These are phyloP conservation scores for Fraxinus baroniana DNA, from an alignment of 305 asterid species.

Conservation along the genomic window DNA sequence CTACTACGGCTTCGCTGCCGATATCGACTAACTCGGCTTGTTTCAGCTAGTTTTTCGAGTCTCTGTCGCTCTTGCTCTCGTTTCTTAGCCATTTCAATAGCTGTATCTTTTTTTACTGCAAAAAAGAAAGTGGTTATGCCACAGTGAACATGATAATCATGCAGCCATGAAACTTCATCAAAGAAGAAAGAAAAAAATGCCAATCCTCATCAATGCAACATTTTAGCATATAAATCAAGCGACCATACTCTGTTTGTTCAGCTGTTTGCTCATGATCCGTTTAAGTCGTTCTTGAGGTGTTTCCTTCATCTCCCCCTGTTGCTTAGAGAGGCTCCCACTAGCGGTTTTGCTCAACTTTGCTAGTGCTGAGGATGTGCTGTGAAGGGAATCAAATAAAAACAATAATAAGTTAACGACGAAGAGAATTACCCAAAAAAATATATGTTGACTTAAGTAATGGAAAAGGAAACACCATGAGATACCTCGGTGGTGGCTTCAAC, in stretches of 20 bases:
- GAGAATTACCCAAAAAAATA: background rate
- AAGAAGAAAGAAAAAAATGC: background rate
- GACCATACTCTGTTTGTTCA: slow-evolving; percentile 88
- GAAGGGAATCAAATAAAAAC: slow-evolving; percentile 17
- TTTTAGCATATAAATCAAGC: slow-evolving; percentile 42
- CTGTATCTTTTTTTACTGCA: slow-evolving; percentile 91
- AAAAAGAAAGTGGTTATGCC: slow-evolving; percentile 21
- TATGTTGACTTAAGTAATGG: background rate
- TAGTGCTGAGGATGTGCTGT: slow-evolving; percentile 78
- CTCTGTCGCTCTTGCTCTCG: slow-evolving; percentile 86
- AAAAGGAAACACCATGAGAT: background rate
- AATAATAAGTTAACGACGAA: slow-evolving; percentile 15
- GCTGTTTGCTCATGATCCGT: slow-evolving; percentile 94
- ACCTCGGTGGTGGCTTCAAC: slow-evolving; percentile 69
- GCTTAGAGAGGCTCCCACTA: slow-evolving; percentile 64
- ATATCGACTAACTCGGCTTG: slow-evolving; percentile 56
- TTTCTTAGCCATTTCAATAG: slow-evolving; percentile 85
- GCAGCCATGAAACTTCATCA: slow-evolving; percentile 24
- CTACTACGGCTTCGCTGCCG: slow-evolving; percentile 71
- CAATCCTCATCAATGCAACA: slow-evolving; percentile 28
- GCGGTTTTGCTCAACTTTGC: slow-evolving; percentile 78
- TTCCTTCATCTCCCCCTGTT: slow-evolving; percentile 90
- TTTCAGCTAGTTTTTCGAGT: slow-evolving; percentile 86
- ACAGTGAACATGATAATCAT: slow-evolving; percentile 24
- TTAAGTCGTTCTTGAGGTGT: slow-evolving; percentile 97